Percentiles rank a stretch among this genome's conserved stretches.
These are phyloP conservation scores for Lachnellula subtilissima DNA, from an alignment of 2,329 filamentous ascomycete genomes.

Conservation along the genomic window DNA sequence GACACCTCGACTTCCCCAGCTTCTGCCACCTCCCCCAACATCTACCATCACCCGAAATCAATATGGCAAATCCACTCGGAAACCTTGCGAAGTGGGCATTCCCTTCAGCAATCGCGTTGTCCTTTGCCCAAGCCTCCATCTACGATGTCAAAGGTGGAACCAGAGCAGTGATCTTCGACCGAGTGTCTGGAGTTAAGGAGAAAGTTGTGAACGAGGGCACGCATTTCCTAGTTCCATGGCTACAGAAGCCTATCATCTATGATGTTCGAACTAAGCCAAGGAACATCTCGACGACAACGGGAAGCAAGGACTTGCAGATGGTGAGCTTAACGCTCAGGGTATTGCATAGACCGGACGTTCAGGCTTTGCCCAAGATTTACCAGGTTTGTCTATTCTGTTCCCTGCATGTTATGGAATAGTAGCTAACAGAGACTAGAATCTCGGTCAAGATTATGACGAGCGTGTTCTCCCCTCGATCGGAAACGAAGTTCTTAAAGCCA, in stretches of 20 bases:
- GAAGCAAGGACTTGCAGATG: constrained; percentile 99
- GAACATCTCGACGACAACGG: constrained; percentile 96
- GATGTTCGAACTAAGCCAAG: constrained; percentile 96
- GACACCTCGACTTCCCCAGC: constrained; percentile 5
- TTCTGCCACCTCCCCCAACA: constrained; percentile 6
- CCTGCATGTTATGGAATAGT: neutral
- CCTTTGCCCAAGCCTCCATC: constrained; percentile 70
- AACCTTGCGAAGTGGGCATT: constrained; percentile 65
- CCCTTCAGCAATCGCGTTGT: constrained; percentile 64
- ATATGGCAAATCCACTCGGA: constrained; percentile 50
- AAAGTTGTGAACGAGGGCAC: constrained; percentile 91
- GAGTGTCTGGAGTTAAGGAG: constrained; percentile 87
- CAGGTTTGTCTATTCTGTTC: constrained; percentile 58
- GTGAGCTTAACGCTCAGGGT: constrained; percentile 96
- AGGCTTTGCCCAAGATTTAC: constrained; percentile 93
- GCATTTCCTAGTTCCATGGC: constrained; percentile 92
- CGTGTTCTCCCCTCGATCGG: constrained; percentile 96
- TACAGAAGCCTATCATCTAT: constrained; percentile 91
- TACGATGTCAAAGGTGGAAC: constrained; percentile 97
- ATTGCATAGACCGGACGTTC: constrained; percentile 88
- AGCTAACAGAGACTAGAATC: constrained; percentile 57
- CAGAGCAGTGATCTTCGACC: constrained; percentile 96
- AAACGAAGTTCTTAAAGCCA: constrained; percentile 98
- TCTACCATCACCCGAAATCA: constrained; percentile 15
- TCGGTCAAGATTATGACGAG: constrained; percentile 98